Conservation (phyloP, 2,329 filamentous ascomycete genomes). For the Intubia oerlemansii region DNA sequence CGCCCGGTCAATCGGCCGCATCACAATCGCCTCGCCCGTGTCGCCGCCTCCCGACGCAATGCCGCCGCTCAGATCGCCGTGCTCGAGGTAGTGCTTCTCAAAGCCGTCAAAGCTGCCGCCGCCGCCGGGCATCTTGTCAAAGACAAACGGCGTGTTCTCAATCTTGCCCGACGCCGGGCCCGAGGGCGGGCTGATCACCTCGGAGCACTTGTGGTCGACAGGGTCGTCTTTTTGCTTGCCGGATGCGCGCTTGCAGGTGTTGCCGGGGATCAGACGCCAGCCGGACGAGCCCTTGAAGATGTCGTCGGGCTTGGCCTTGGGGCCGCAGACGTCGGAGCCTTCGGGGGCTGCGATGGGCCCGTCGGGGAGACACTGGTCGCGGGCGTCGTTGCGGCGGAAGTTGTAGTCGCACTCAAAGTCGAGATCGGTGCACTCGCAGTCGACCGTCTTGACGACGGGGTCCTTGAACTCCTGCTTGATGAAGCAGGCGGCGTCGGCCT, state of each 20-base stretch:
- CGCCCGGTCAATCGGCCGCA: slow-evolving; percentile 21
- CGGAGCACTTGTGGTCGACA: slow-evolving; percentile 58
- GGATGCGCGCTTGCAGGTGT: slow-evolving; percentile 41
- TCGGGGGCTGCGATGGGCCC: slow-evolving; percentile 44
- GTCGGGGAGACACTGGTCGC: slow-evolving; percentile 44
- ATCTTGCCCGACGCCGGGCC: slow-evolving; percentile 47
- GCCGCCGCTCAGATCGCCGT: slow-evolving; percentile 36
- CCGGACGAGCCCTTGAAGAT: slow-evolving; percentile 74
- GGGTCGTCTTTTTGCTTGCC: slow-evolving; percentile 47
- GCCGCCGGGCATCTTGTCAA: slow-evolving; percentile 34
- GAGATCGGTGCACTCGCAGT: slow-evolving; percentile 59
- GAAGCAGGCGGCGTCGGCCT: slow-evolving; percentile 76
- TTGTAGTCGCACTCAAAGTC: slow-evolving; percentile 98
- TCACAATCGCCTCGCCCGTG: slow-evolving; percentile 50
- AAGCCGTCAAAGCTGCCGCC: slow-evolving; percentile 18
- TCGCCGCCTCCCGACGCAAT: no score
- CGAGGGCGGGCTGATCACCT: slow-evolving; percentile 25
- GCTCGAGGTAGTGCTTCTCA: slow-evolving; percentile 57
- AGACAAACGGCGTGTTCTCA: slow-evolving; percentile 26
- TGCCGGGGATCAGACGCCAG: slow-evolving; percentile 77
- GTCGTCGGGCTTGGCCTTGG: slow-evolving; percentile 37
- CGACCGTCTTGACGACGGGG: slow-evolving; percentile 42
- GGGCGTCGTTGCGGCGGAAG: slow-evolving; percentile 46
- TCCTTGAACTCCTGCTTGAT: slow-evolving; percentile 72
- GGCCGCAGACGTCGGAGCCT: slow-evolving; percentile 34